Evolutionary conservation across 192 early-diverging fungal genomes (phyloP).

Genomic region (Coemansia sp.): DNA sequence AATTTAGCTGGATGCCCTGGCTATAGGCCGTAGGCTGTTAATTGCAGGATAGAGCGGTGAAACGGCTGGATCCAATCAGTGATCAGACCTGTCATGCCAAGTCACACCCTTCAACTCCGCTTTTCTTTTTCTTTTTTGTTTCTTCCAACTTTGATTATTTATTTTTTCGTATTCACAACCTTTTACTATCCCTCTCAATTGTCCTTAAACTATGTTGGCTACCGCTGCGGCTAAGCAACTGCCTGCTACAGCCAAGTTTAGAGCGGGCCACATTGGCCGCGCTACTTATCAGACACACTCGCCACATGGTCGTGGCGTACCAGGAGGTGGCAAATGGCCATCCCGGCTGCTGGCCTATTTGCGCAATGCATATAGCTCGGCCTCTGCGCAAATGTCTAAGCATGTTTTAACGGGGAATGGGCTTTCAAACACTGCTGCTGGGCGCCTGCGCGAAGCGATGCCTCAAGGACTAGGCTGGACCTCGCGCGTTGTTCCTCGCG

Average conservation of each 20-base stretch:
- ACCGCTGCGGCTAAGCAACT: constrained; percentile 22
- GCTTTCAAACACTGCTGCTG: constrained; percentile 26
- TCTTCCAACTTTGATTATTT: constrained; percentile 6
- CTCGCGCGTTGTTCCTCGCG: constrained; percentile 8
- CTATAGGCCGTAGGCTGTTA: constrained; percentile 66
- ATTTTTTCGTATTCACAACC: too few species aligned
- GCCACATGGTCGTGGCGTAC: constrained; percentile 15
- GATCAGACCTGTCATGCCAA: background rate
- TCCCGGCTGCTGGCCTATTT: constrained; percentile 36
- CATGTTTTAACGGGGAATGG: background rate
- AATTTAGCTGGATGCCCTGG: constrained; percentile 91
- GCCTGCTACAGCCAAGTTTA: constrained; percentile 8
- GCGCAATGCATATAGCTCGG: constrained; percentile 16
- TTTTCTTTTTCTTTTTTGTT: constrained; percentile 11
- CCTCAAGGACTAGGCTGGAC: constrained; percentile 25
- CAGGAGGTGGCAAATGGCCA: constrained; percentile 25
- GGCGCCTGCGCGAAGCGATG: constrained; percentile 22
- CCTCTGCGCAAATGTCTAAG: constrained; percentile 1
- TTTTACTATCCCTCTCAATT: background rate
- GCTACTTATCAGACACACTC: constrained; percentile 37
- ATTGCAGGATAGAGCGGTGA: background rate
- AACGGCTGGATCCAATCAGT: background rate
- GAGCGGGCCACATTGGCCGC: constrained; percentile 11
- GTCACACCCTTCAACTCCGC: background rate
- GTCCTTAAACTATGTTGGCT: constrained; percentile 21